Conservation (phyloP, 2,329 filamentous ascomycete genomes). For the Fusarium cicatricum region DNA sequence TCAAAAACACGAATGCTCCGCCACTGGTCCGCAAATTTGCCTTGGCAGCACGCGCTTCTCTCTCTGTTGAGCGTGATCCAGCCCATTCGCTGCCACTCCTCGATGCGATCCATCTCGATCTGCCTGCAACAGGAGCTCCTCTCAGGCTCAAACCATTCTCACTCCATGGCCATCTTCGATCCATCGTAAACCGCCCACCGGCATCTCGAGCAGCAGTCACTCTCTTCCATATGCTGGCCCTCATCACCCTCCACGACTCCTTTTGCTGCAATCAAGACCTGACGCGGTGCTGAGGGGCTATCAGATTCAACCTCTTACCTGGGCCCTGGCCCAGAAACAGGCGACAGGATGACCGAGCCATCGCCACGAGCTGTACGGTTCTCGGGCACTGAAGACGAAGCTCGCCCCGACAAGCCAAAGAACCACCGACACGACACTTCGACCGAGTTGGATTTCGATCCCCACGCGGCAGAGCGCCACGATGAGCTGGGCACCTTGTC, state of each 20-base stretch:
- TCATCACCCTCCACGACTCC: slow-evolving; percentile 5
- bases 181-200: slow-evolving; percentile 28
- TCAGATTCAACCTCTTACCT: slow-evolving; percentile 28
- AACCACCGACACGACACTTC: slow-evolving; percentile 45
- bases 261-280: slow-evolving; percentile 19
- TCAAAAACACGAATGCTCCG: slow-evolving; percentile 19
- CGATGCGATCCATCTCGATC: slow-evolving; percentile 42
- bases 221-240: slow-evolving; percentile 16
- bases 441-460: slow-evolving; percentile 48
- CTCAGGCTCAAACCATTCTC: slow-evolving; percentile 32
- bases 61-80: slow-evolving; percentile 28
- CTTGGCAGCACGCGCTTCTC: slow-evolving; percentile 29
- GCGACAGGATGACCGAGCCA: slow-evolving; percentile 52
- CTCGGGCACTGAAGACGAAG: slow-evolving; percentile 57
- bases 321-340: slow-evolving; percentile 27
- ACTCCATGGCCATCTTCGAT: slow-evolving; percentile 38
- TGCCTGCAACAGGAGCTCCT: slow-evolving; percentile 36
- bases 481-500: slow-evolving; percentile 57
- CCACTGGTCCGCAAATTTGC: slow-evolving; percentile 32
- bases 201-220: slow-evolving; percentile 23
- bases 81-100: slow-evolving; percentile 33
- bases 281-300: slow-evolving; percentile 33
- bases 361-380: slow-evolving; percentile 67
- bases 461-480: slow-evolving; percentile 57
- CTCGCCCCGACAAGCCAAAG: slow-evolving; percentile 53